Base-by-base conservation (phyloP, 75 land plant species). In the Sequoia sempervirens region DNA sequence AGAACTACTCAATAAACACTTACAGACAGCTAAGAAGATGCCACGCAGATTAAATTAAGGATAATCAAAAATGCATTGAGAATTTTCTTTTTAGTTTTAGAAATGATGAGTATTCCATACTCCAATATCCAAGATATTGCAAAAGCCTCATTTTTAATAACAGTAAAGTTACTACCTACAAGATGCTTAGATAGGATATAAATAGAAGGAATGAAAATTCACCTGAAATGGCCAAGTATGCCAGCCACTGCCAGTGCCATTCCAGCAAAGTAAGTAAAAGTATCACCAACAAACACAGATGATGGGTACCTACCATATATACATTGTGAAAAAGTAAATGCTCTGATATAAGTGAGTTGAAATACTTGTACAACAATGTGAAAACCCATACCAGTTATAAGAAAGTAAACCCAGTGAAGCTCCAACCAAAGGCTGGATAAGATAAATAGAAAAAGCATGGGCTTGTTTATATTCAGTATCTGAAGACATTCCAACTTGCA, bases 271-370 rank as follows among this genome's bases (percentile, higher is more conserved):
- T 95, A 95, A 17, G 99, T 97, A 83, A 89, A 97, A 0, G 99
- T 97, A 80, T 97, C 99, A 66, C 99, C 99, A 84, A 97, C 99
- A 92, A 97, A 97, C 72, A 97, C 99, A 13, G 99, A 97, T 70
- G 99, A 97, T 64, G 99, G 99, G 85, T 94, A 97, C 99, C 99
- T 97, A 82, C 53, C 84, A 36, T 40, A 43, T 36, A 41, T 82
- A 86, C 20, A 45, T 56, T 3, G 43, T 23, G 18, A 47, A 68
- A 12, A 81, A 82, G 82, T 40, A 56, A 8, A 40, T 34, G 34
- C 61, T 46, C 32, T 28, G 15, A 82, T 43, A 37, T 54, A 86
- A 61, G 17, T 26, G 53, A 58, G 34, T 26, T 13, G 14, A 61
- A 82, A 82, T 41, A 50, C 13, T 18, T 8, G 28, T 73, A 56